These are phyloP conservation scores for Dipteronia dyeriana DNA, from an alignment of 345 rosid genomes.

Conservation along the genomic window DNA sequence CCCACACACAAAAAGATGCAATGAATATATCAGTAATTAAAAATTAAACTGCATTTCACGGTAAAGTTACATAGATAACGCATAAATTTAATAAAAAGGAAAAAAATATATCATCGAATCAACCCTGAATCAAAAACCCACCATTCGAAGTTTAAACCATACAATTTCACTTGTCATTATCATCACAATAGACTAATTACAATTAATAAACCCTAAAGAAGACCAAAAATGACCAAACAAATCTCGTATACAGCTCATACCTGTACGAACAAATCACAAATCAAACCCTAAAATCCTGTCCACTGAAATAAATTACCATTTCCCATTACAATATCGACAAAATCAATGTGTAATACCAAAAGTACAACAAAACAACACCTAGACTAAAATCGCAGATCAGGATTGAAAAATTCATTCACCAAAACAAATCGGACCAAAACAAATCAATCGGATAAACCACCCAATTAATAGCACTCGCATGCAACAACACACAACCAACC, in stretches of 20 bases:
- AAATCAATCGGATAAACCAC: constrained; percentile 7
- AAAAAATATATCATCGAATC: neutral
- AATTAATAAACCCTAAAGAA: constrained; percentile 20
- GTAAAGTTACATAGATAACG: neutral
- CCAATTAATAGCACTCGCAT: constrained; percentile 5
- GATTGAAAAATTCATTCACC: neutral
- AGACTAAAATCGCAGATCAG: constrained; percentile 20
- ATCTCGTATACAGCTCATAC: constrained; percentile 5
- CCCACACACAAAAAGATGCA: neutral
- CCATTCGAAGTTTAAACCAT: neutral
- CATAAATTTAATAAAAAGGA: too few species aligned
- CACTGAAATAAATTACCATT: constrained; percentile 2
- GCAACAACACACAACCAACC: neutral
- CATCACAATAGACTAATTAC: neutral
- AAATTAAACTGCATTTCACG: neutral
- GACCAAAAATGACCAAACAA: constrained; percentile 8
- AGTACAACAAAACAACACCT: neutral
- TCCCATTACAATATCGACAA: neutral
- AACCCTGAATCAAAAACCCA: neutral
- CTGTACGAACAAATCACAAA: constrained; percentile 5
- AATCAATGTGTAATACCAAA: constrained; percentile 1
- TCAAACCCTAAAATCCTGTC: constrained; percentile 21
- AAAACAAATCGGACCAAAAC: constrained; percentile 11
- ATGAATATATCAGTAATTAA: neutral
- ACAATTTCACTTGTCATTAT: neutral